Evolutionary conservation across 495 filamentous ascomycete genomes (phyloP).

Genomic region (Aspergillus sclerotiicarbonarius): DNA sequence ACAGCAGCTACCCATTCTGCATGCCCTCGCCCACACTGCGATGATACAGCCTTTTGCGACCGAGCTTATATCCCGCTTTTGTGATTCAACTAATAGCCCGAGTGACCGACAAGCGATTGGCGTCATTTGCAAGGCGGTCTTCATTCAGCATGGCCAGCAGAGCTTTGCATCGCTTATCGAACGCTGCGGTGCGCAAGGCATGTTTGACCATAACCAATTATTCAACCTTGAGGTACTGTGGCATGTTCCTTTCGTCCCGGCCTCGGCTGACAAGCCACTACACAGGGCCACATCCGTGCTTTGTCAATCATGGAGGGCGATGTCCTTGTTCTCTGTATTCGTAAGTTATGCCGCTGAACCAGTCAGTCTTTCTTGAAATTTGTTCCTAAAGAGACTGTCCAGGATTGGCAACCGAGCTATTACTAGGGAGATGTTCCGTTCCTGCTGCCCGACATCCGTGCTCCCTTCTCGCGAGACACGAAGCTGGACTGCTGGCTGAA

Average conservation of each 20-base stretch:
- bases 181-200: constrained; percentile 22
- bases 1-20: constrained; percentile 34
- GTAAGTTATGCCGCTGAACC: constrained; percentile 12
- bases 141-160: constrained; percentile 14
- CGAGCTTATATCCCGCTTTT: constrained; percentile 16
- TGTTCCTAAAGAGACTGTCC: not conserved
- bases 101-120: constrained; percentile 23
- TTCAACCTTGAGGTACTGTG: constrained; percentile 27
- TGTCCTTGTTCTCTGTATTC: constrained; percentile 24
- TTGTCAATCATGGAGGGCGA: constrained; percentile 23
- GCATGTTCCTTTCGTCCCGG: not conserved
- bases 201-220: constrained; percentile 24
- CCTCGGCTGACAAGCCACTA: not conserved
- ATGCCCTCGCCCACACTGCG: constrained; percentile 28
- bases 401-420: constrained; percentile 37
- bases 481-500: constrained; percentile 31
- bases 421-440: constrained; percentile 34
- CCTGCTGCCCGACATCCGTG: constrained; percentile 23
- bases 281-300: constrained; percentile 20
- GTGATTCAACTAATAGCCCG: constrained; percentile 11
- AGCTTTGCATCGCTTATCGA: constrained; percentile 20
- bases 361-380: not conserved
- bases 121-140: constrained; percentile 31
- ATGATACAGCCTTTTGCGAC: constrained; percentile 31
- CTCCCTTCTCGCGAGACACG: constrained; percentile 29